Evolutionary conservation across 2,329 filamentous ascomycete species (phyloP), one percentile per base, ranked within the genome.

Genomic region (Lomentospora prolificans): DNA sequence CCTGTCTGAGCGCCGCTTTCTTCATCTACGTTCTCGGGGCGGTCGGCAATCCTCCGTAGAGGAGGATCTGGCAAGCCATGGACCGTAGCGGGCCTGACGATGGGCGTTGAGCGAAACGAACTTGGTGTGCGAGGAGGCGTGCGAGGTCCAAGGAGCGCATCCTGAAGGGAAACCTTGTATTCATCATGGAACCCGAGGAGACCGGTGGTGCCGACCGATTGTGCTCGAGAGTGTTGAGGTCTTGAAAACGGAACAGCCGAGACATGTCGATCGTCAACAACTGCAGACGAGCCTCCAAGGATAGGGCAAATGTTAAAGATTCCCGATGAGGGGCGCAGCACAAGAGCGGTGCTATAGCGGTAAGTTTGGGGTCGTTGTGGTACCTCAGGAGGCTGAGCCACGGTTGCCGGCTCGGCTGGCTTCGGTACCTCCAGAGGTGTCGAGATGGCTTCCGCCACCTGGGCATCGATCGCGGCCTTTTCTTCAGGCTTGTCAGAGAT

Each of bases 101-200:
- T 3, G 17, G 25, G 14, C n/a, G 52, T 31, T 10, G 17, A 14
- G 5, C 33, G 30, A n/a, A 36, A 33, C 19, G 22, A 39, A 12
- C 33, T 28, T 22, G 36, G 10, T 9, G 41, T 19, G 4, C n/a
- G 22, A 30, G 22, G 33, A 30, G 9, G 53, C 25, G n/a, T 31
- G 12, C 24, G 53, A 5, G 39, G 24, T 7, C 53, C 53, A 3
- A 55, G 27, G 4, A 55, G 53, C n/a, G 53, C 53, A 27, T 48
- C 41, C 24, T 55, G 53, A 4, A 55, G 53, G 4, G 53, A 41
- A 25, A 55, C 27, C 24, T 31, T 27, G 24, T 55, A 50, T 14
- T 50, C 53, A 22, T 50, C 25, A n/a, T 24, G 39, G 14, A 48
- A 25, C 17, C 51, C 51, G n/a, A 55, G 22, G 39, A 48, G 27